Base-by-base conservation (phyloP, 2,329 filamentous ascomycete genomes). In the Paraphoma sp. region DNA sequence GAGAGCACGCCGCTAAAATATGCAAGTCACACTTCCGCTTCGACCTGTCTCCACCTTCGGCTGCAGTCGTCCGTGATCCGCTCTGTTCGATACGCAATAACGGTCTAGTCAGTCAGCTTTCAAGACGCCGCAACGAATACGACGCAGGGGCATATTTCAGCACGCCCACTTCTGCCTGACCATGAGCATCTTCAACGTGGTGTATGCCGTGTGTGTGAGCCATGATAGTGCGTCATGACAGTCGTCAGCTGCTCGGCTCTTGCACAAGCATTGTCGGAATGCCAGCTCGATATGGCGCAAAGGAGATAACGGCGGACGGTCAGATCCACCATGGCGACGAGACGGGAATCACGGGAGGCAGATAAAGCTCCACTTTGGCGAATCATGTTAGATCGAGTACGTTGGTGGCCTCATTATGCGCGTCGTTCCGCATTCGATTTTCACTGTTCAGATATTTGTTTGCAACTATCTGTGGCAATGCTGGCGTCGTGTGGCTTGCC, bases 11-110 rank as follows among this genome's bases (percentile, higher is more conserved):
- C 67, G 67, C 71, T 73, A 74, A 64, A 56, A 60, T 65, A 68
- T 75, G 72, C 72, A 75, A 73, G 72, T 73, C 72, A 75, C 70
- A 70, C 64, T 62, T 67, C 62, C 61, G 59, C 44, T 50, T 52
- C 57, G 54, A 49, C 58, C 55, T 30, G 56, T 45, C 57, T 65
- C 66, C 65, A 63, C 64, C 60, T 63, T 65, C 63, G 65, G 65
- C 61, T 63, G 55, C 64, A 55, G 61, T 45, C 51, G 57, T 48
- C 67, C 63, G 62, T 59, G 49, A 56, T 48, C 67, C 63, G 62
- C 57, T 51, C 48, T 33, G 44, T 62, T 62, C 50, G 43, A 55
- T 56, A 57, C 55, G 50, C 62, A 60, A 64, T 57, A 67, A 61
- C 64, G 59, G 61, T 58, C 70, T 73, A 74, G 69, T 54, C 59